A percentile compares a stretch with the other conserved stretches of the same genome.
Conservation (phyloP, 352 stramenopile species). For the Phytophthora colocasiae region DNA sequence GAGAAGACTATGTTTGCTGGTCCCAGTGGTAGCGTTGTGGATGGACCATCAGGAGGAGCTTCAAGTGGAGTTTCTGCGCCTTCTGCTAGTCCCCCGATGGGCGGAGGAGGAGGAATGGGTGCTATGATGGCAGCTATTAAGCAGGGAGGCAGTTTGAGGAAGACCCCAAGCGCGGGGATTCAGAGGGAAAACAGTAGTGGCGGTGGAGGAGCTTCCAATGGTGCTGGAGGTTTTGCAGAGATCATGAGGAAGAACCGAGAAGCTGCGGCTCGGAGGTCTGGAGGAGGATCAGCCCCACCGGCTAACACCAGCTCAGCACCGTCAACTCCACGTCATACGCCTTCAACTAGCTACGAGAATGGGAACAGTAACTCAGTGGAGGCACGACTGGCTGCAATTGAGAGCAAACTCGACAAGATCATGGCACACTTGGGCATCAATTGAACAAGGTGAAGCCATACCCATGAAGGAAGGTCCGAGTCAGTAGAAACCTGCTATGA, state of each 20-base stretch:
- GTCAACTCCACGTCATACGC: slow-evolving; percentile 52
- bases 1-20: slow-evolving; percentile 69
- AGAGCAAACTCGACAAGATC: slow-evolving; percentile 92
- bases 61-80: slow-evolving; percentile 13
- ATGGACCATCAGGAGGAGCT: slow-evolving; percentile 10
- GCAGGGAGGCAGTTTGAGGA: slow-evolving; percentile 70
- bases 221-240: slow-evolving; percentile 80
- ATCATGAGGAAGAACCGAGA: slow-evolving; percentile 93
- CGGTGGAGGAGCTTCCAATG: slow-evolving; percentile 11
- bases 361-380: slow-evolving; percentile 45
- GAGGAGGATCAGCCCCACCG: slow-evolving; percentile 17
- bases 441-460: slow-evolving; percentile 31
- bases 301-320: slow-evolving; percentile 55
- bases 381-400: slow-evolving; percentile 73
- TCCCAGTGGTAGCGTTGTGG: slow-evolving; percentile 20
- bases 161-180: slow-evolving; percentile 43
- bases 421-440: slow-evolving; percentile 83
- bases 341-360: slow-evolving; percentile 38
- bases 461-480: not conserved
- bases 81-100: slow-evolving; percentile 22
- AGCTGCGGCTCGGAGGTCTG: slow-evolving; percentile 68
- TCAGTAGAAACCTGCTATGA: slow-evolving; percentile 1
- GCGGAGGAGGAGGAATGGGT: slow-evolving; percentile 57
- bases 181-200: slow-evolving; percentile 39
- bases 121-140: slow-evolving; percentile 82